phyloP scores from a whole-genome alignment of 2,329 filamentous ascomycete genomes.

The Penicillium sp. region DNA sequence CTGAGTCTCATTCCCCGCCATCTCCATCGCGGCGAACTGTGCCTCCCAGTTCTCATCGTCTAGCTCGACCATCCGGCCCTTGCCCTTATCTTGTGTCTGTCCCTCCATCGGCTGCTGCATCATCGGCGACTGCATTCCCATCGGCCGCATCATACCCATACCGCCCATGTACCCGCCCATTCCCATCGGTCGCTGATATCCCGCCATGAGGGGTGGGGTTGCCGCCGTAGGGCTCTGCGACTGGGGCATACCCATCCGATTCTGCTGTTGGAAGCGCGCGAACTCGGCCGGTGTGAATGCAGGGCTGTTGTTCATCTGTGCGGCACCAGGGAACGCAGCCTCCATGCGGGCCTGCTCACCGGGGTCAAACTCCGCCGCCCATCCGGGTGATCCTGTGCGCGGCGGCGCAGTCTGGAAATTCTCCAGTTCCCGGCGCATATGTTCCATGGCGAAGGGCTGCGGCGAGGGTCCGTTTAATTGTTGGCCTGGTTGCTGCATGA shows the following conservation, averaged over 20 bases:
- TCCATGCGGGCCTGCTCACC: constrained; percentile 71
- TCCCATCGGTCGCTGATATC: constrained; percentile 51
- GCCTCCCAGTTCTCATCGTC: constrained; percentile 96
- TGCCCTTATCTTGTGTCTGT: constrained; percentile 74
- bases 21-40: constrained; percentile 87
- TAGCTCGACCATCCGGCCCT: constrained; percentile 80
- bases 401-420: constrained; percentile 53
- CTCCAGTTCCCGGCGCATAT: constrained; percentile 66
- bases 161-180: constrained; percentile 52
- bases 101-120: constrained; percentile 51
- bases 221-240: constrained; percentile 61
- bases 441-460: constrained; percentile 67
- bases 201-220: constrained; percentile 64
- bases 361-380: constrained; percentile 67
- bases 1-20: constrained; percentile 55
- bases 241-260: constrained; percentile 60
- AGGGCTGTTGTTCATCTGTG: constrained; percentile 51
- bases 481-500: constrained; percentile 76
- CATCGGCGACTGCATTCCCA: constrained; percentile 54
- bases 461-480: constrained; percentile 57
- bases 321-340: constrained; percentile 64
- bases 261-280: constrained; percentile 78
- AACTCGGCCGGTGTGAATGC: constrained; percentile 85
- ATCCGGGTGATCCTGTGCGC: constrained; percentile 59
- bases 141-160: constrained; percentile 53